Evolutionary conservation across 1,139 yeast genomes (phyloP).

Genomic region (Zhuliangozyma blackwelliae): DNA sequence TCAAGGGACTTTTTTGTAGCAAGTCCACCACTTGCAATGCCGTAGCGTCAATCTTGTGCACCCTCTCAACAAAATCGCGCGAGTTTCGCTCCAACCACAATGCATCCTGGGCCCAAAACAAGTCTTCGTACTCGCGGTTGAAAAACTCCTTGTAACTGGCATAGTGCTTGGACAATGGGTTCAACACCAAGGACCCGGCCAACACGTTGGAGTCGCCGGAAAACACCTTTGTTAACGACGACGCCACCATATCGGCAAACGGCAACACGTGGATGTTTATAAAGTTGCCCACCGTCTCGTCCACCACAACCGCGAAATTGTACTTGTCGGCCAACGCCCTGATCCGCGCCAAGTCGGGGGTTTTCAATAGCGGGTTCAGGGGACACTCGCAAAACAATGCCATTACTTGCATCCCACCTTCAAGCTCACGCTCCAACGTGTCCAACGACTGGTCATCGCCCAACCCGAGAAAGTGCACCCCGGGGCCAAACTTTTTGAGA

Average conservation of each 20-base stretch:
- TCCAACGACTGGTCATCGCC: constrained; percentile 75
- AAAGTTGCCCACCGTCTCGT: constrained; percentile 92
- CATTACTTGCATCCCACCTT: constrained; percentile 57
- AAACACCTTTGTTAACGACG: constrained; percentile 87
- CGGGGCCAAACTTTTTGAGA: constrained; percentile 84
- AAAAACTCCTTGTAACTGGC: constrained; percentile 48
- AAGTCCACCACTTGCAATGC: constrained; percentile 54
- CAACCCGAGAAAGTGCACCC: constrained; percentile 74
- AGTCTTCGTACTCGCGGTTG: constrained; percentile 59
- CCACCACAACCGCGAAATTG: constrained; percentile 76
- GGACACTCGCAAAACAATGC: constrained; percentile 91
- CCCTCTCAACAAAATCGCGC: constrained; percentile 75
- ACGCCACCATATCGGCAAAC: constrained; percentile 78
- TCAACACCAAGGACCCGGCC: constrained; percentile 86
- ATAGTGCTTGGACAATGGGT: constrained; percentile 60
- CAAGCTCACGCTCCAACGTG: constrained; percentile 57
- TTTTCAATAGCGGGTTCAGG: constrained; percentile 80
- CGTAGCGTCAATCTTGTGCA: constrained; percentile 62
- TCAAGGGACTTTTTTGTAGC: constrained; percentile 42
- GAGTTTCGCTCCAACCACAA: constrained; percentile 89
- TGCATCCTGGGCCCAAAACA: constrained; percentile 92
- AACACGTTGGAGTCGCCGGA: constrained; percentile 94
- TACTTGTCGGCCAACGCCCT: constrained; percentile 63
- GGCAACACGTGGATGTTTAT: constrained; percentile 79
- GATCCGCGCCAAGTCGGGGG: constrained; percentile 70